These are phyloP conservation scores for Pichia kluyveri DNA, from an alignment of 805 yeast genomes.

Conservation along the genomic window DNA sequence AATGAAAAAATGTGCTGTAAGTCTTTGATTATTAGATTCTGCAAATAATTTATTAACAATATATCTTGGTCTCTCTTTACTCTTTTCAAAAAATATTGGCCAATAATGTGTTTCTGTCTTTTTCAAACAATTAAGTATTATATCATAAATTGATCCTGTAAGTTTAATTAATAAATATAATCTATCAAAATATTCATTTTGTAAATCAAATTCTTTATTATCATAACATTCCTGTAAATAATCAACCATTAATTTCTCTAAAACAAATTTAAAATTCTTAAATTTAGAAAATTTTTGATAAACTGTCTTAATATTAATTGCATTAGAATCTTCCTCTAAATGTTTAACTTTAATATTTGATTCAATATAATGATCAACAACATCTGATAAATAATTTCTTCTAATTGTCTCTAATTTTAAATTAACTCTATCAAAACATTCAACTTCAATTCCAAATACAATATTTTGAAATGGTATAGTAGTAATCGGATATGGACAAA, in stretches of 20 bases:
- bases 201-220: constrained; percentile 20
- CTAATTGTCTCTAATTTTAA: constrained; percentile 27
- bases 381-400: constrained; percentile 35
- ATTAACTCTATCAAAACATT: constrained; percentile 19
- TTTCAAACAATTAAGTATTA: constrained; percentile 43
- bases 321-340: constrained; percentile 15
- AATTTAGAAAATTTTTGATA: constrained; percentile 31
- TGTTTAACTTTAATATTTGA: constrained; percentile 15
- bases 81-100: constrained; percentile 35
- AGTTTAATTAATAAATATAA: constrained; percentile 25
- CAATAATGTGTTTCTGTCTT: constrained; percentile 47
- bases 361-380: constrained; percentile 38
- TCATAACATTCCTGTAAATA: constrained; percentile 26
- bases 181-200: constrained; percentile 21
- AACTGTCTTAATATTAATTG: constrained; percentile 22
- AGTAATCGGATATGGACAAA: constrained; percentile 41
- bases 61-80: constrained; percentile 35
- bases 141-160: constrained; percentile 24
- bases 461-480: constrained; percentile 38
- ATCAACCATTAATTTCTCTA: constrained; percentile 40
- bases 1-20: constrained; percentile 44
- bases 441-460: constrained; percentile 41
- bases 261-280: constrained; percentile 37
- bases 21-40: constrained; percentile 30
- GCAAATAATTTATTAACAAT: constrained; percentile 33